Conservation (phyloP, 352 stramenopile genomes). For the Peronospora tabacina region DNA sequence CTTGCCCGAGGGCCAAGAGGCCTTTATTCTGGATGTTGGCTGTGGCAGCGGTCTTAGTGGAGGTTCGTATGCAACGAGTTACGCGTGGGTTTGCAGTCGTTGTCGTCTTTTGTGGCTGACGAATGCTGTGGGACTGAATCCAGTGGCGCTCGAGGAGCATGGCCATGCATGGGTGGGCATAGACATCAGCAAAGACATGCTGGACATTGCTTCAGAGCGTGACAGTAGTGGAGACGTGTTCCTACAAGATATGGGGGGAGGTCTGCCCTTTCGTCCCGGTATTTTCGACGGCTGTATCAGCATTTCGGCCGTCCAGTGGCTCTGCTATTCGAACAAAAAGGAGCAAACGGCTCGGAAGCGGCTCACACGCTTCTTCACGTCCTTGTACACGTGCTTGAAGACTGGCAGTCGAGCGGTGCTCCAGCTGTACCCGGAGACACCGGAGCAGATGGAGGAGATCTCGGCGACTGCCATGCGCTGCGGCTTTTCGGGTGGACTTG, state of each 20-base stretch:
- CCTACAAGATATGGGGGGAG: conserved; percentile 96
- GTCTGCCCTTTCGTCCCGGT: conserved; percentile 94
- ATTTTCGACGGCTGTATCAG: conserved; percentile 99
- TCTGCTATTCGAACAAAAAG: conserved; percentile 98
- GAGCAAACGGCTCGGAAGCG: conserved; percentile 90
- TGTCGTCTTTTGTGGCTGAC: conserved; percentile 2
- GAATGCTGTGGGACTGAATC: conserved; percentile 8
- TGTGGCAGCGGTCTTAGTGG: conserved; percentile 96
- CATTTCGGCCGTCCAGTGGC: conserved; percentile 99
- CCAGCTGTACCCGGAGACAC: conserved; percentile 98
- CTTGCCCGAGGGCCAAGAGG: conserved; percentile 76
- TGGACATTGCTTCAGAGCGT: conserved; percentile 95
- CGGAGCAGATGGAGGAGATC: conserved; percentile 94
- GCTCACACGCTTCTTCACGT: conserved; percentile 96
- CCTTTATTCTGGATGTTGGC: conserved; percentile 94
- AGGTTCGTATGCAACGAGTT: conserved; percentile 31
- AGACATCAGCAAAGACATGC: conserved; percentile 98
- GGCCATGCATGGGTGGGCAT: conserved; percentile 97
- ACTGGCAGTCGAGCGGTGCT: conserved; percentile 90
- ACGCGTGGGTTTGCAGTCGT: not conserved
- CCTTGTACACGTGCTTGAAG: conserved; percentile 84
- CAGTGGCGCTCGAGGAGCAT: conserved; percentile 82
- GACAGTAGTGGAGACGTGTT: conserved; percentile 86
- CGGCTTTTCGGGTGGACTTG: conserved; percentile 92
- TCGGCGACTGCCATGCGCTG: conserved; percentile 83